Conservation (phyloP, 1,139 yeast genomes). For the Lodderomyces elongisporus region DNA sequence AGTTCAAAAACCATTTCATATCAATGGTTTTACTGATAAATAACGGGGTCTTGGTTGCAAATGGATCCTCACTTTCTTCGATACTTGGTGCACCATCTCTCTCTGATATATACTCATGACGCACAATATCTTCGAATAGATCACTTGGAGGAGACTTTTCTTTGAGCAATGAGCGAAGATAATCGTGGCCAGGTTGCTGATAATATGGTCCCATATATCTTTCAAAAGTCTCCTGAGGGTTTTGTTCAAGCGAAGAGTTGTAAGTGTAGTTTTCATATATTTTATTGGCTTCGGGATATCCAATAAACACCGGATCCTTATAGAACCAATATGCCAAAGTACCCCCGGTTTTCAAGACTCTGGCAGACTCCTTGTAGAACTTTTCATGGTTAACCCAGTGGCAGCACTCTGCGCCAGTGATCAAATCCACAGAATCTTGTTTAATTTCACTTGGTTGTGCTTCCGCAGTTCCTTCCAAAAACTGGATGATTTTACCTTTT, state of each 20-base stretch:
- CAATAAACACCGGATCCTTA: conserved; percentile 55
- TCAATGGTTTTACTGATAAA: conserved; percentile 38
- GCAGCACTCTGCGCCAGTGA: conserved; percentile 73
- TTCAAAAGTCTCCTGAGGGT: conserved; percentile 26
- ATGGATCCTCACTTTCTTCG: conserved; percentile 6
- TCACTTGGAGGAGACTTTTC: conserved; percentile 38
- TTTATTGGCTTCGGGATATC: conserved; percentile 37
- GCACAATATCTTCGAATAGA: conserved; percentile 35
- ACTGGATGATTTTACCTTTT: conserved; percentile 15
- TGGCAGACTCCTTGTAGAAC: conserved; percentile 47
- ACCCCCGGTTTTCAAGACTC: conserved; percentile 54
- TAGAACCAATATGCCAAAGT: conserved; percentile 79
- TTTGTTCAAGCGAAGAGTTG: conserved; percentile 22
- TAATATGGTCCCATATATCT: conserved; percentile 62
- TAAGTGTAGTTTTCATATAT: conserved; percentile 36
- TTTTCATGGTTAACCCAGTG: conserved; percentile 67
- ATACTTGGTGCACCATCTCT: conserved; percentile 20
- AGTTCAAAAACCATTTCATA: conserved; percentile 40
- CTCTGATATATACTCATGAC: conserved; percentile 34
- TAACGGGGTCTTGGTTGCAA: conserved; percentile 25
- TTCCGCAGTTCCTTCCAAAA: conserved; percentile 31
- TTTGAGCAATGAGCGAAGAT: conserved; percentile 41
- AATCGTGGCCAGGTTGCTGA: conserved; percentile 68
- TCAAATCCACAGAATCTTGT: conserved; percentile 45
- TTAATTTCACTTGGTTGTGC: conserved; percentile 17